Evolutionary conservation across 208 protist species (phyloP), one percentile per base, ranked within the genome.

Genomic region (Crithidia brevicula): DNA sequence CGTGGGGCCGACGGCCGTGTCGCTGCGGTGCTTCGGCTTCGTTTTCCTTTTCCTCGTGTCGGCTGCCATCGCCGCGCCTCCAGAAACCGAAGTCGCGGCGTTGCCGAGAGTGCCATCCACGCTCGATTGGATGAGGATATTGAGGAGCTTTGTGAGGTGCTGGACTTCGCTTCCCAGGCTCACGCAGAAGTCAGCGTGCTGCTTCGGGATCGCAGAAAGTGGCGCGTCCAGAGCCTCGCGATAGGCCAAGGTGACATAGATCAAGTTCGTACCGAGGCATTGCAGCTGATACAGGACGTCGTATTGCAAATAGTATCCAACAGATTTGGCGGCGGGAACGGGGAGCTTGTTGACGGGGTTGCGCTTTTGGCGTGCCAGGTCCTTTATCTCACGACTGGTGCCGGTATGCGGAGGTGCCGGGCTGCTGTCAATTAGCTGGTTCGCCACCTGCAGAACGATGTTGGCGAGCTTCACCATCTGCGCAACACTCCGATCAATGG

Each of bases 201-300:
- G 82, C 40, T 63, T 33, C 3, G 72, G 79, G 23, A 96, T 64
- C 16, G 73, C 72, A 3, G 75, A 79, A 20, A 96, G 40, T 11
- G 77, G 79, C 13, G 86, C 76, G 22, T 92, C 81, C 15, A 96
- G 68, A 22, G 56, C 67, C 6, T 76, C 61, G 42, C 66, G 86
- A 57, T 94, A 92, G 5, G 66, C 76, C 15, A 76, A 36, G n/a
- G 79, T 82, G 20, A 92, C 33, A 74, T 94, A 89, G 28, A 70
- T 81, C 30, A 96, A 57, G 67, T 85, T 88, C 13, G 83, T 82
- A 31, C 83, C 88, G 10, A 94, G 53, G 43, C 80, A 90, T 62
- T 96, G 88, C 23, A 96, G 68, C 54, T 96, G 91, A 61, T 89
- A 96, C 20, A 96, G 72, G 11, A 94, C 88, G 20, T 93, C 78